Conservation (phyloP, 2,329 filamentous ascomycete species). For the Pseudogymnoascus destructans region DNA sequence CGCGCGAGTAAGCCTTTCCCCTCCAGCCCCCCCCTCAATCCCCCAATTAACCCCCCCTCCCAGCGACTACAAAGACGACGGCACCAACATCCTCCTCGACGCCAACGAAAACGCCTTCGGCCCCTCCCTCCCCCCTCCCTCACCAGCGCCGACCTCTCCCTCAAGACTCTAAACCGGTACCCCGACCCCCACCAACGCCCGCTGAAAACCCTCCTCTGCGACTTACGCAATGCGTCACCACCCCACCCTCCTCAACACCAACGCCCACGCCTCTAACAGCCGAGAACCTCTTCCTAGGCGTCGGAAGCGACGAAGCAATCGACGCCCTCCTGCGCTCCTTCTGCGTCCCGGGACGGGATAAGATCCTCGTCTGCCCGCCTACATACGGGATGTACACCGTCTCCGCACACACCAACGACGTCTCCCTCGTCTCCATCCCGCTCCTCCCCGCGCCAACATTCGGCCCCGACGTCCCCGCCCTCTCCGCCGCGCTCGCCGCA, state of each 20-base stretch:
- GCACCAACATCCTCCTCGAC: constrained; percentile 88
- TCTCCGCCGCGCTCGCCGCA: constrained; percentile 49
- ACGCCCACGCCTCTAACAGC: constrained; percentile 60
- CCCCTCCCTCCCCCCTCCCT: constrained; percentile 51
- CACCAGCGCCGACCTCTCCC: constrained; percentile 29
- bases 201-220: constrained; percentile 77
- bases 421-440: constrained; percentile 75
- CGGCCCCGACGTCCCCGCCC: constrained; percentile 55
- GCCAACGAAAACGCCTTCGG: constrained; percentile 97
- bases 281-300: constrained; percentile 83
- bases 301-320: constrained; percentile 93
- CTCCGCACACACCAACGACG: constrained; percentile 86
- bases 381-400: constrained; percentile 99
- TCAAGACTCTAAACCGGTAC: constrained; percentile 63
- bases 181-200: constrained; percentile 87
- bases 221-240: constrained; percentile 70
- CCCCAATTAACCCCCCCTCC: constrained; percentile 23
- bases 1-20: constrained; percentile 52
- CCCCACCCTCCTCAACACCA: constrained; percentile 70
- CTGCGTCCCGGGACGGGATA: constrained; percentile 74
- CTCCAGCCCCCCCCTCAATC: constrained; percentile 10
- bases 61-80: constrained; percentile 98
- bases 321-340: constrained; percentile 89
- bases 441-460: constrained; percentile 61
- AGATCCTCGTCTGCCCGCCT: constrained; percentile 86